Conservation (phyloP, 306 rosid species). For the Prunus campanulata region DNA sequence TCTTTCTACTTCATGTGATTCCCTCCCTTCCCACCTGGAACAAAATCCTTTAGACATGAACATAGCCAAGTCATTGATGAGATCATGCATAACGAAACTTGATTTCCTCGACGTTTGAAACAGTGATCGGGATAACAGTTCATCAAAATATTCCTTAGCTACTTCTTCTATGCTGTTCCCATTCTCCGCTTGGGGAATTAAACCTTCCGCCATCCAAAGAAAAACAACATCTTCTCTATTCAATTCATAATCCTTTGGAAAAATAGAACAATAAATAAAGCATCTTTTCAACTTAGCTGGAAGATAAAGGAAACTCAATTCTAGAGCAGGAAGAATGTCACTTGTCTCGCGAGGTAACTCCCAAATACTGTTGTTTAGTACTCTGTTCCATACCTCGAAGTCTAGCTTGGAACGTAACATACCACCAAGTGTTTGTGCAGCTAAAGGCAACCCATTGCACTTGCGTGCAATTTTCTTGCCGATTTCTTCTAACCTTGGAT, state of each 20-base stretch:
- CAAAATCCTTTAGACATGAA: not conserved
- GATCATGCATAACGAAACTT: not conserved
- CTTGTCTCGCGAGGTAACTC: fast-evolving
- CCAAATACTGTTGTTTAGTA: not conserved
- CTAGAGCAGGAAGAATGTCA: not conserved
- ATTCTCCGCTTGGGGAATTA: not conserved
- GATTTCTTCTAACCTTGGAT: not conserved
- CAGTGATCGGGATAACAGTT: not conserved
- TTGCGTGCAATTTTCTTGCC: slow-evolving; percentile 18
- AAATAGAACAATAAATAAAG: slow-evolving; percentile 12
- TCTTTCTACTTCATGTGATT: not conserved
- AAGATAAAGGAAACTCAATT: slow-evolving; percentile 17
- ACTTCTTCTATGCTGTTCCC: not conserved
- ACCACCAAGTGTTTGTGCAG: not conserved
- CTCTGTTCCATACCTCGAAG: not conserved
- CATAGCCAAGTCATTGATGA: not conserved
- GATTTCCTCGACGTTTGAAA: not conserved
- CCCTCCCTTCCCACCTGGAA: not conserved
- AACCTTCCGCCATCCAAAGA: slow-evolving; percentile 20
- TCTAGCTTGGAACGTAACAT: not conserved
- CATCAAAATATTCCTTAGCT: not conserved
- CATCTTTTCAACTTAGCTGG: slow-evolving; percentile 17
- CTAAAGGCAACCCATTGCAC: slow-evolving; percentile 28
- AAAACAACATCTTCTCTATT: not conserved
- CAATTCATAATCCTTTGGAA: slow-evolving; percentile 15